Conservation (phyloP, 2,329 filamentous ascomycete genomes). For the Elsinoe australis region DNA sequence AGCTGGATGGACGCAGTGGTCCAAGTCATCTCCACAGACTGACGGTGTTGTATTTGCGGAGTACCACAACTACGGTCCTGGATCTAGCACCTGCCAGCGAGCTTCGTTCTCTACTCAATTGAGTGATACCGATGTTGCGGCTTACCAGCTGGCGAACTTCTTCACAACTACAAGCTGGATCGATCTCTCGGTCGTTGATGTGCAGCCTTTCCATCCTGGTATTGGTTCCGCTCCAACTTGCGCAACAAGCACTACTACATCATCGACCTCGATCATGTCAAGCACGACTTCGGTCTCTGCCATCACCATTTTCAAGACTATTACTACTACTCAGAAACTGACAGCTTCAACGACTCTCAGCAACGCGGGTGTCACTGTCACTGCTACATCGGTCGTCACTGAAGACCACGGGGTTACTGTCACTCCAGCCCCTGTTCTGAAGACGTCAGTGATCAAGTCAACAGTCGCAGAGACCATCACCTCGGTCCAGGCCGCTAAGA, state of each 20-base stretch:
- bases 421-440: slow-evolving; percentile 27
- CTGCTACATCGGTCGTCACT: slow-evolving; percentile 23
- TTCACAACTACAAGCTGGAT: slow-evolving; percentile 38
- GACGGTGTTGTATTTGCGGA: slow-evolving; percentile 29
- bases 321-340: slow-evolving; percentile 25
- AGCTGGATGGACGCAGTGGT: slow-evolving; percentile 29
- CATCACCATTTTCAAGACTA: slow-evolving; percentile 20
- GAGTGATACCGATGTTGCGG: slow-evolving; percentile 30
- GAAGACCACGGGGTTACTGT: slow-evolving; percentile 31
- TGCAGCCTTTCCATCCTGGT: slow-evolving; percentile 33
- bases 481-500: slow-evolving; percentile 18
- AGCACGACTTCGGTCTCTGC: slow-evolving; percentile 23
- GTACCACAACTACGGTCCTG: slow-evolving; percentile 34
- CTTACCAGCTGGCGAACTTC: slow-evolving; percentile 37
- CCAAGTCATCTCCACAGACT: slow-evolving; percentile 26
- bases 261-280: slow-evolving; percentile 23
- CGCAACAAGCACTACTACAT: slow-evolving; percentile 21
- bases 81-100: slow-evolving; percentile 28
- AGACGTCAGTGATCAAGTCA: slow-evolving; percentile 24
- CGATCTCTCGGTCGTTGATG: slow-evolving; percentile 35
- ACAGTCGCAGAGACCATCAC: slow-evolving; percentile 21
- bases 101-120: slow-evolving; percentile 35
- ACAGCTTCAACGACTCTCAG: slow-evolving; percentile 25
- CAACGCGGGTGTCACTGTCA: slow-evolving; percentile 26
- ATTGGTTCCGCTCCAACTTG: slow-evolving; percentile 28